Base-by-base conservation (phyloP, 495 filamentous ascomycete species). In the Neurospora sp. region DNA sequence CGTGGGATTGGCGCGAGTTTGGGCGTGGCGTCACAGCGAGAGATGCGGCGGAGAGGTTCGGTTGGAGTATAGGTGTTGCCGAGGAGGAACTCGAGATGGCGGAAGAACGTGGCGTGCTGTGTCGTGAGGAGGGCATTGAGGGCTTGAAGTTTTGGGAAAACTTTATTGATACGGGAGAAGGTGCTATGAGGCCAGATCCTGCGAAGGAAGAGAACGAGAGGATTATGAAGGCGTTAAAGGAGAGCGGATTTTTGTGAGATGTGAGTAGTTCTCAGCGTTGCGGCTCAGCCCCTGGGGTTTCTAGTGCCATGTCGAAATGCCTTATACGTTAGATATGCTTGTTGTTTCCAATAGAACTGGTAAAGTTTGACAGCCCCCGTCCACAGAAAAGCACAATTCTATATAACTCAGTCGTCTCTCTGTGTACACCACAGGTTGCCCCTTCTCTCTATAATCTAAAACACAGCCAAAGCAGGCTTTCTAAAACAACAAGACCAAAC, bases 51-150 rank as follows among this genome's bases (percentile, higher is more conserved):
- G 93, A 97, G 82, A 86, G 88, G 70, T 99, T 99, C 83, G 93
- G 94, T 31, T 99, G 96, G 96, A 98, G 96, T 80, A 92, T 99
- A 18, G 96, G 96, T n/a, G 96, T 99, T 27, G 96, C 96, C 5
- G 90, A 89, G 71, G 96, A 98, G 79, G 96, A 98, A 81, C 82
- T 99, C 39, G 94, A 97, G 82, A 98, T 98, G 96, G 96, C 96
- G 7, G 94, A 94, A 80, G 92, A 96, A 81, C 89, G 87, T 75
- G 96, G 96, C 0, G 88, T 89, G 14, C 81, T 97, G 31, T 96
- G 93, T 79, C 88, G 93, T 72, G 93, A 97, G 77, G 93, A 93
- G 75, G 88, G 93, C 7, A 89, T 95, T 39, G 93, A 96, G 79
- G 93, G 93, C 2, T 79, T 94, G 44, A 88, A 88, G 74, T 97